phyloP scores from a whole-genome alignment of 495 filamentous ascomycete genomes.

The Hypoxylon intermedium region DNA sequence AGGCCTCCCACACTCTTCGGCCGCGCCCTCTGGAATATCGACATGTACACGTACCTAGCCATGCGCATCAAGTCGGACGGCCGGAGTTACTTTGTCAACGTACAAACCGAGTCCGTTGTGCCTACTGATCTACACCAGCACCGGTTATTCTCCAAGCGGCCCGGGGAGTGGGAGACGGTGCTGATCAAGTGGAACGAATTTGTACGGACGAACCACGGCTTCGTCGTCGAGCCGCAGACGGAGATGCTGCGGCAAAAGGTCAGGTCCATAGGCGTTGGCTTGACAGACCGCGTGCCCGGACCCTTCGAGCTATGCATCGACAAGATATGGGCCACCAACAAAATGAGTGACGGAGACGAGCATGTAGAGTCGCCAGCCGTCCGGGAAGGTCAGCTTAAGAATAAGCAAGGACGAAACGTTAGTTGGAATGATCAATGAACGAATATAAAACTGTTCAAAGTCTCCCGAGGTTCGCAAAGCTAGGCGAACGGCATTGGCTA shows the following conservation, averaged over 20 bases:
- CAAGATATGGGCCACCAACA: constrained; percentile 82
- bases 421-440: constrained; percentile 50
- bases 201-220: constrained; percentile 90
- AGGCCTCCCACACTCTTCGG: constrained; percentile 74
- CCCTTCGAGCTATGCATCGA: constrained; percentile 85
- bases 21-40: constrained; percentile 82
- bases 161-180: constrained; percentile 92
- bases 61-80: constrained; percentile 92
- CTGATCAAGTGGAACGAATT: constrained; percentile 89
- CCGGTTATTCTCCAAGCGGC: constrained; percentile 78
- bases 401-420: constrained; percentile 55
- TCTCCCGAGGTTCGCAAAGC: neutral
- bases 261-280: constrained; percentile 80
- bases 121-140: constrained; percentile 96
- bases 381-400: constrained; percentile 51
- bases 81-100: constrained; percentile 89
- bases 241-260: constrained; percentile 86
- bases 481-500: neutral
- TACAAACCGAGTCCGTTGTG: constrained; percentile 92
- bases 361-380: constrained; percentile 23
- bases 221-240: constrained; percentile 88
- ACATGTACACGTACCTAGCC: constrained; percentile 85
- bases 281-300: constrained; percentile 88
- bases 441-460: neutral
- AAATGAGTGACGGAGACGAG: constrained; percentile 51